Percentiles rank a stretch among this genome's conserved stretches.
Evolutionary conservation across 768 basidiomycete species (phyloP).

Genomic region (Macrolepiota albuminosa): DNA sequence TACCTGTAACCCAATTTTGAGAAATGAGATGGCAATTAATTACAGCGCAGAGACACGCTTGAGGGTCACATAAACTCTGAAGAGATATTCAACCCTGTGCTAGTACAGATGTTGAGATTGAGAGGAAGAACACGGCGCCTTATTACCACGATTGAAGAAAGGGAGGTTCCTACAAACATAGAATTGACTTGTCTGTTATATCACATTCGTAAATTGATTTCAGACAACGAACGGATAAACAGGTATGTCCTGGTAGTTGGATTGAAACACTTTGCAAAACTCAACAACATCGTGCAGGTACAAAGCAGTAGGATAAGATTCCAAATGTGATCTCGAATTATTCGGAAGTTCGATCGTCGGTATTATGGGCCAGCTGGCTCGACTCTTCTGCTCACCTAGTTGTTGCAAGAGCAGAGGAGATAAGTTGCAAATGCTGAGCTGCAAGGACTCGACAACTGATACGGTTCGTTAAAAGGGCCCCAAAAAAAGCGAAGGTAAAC

Average conservation of each 20-base stretch:
- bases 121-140: conserved; percentile 64
- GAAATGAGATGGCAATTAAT: conserved; percentile 59
- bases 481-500: not conserved
- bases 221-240: not conserved
- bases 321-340: not conserved
- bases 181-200: not conserved
- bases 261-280: not conserved
- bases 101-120: conserved; percentile 68
- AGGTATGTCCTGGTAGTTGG: not conserved
- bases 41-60: conserved; percentile 57
- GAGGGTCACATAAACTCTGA: conserved; percentile 65
- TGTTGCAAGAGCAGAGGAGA: not conserved
- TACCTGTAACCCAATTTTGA: conserved; percentile 61
- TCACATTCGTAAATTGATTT: not conserved
- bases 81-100: conserved; percentile 15
- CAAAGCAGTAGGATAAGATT: no score
- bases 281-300: no score
- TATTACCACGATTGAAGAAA: conserved; percentile 19
- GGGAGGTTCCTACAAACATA: not conserved
- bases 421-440: not conserved
- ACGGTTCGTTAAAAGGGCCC: no score
- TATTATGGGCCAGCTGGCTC: no score
- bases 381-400: not conserved
- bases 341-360: not conserved
- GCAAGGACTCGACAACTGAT: not conserved